Evolutionary conservation across 1,284 basidiomycete genomes (phyloP), one percentile per base, ranked within the genome.

Genomic region (Limonomyces culmigenus): DNA sequence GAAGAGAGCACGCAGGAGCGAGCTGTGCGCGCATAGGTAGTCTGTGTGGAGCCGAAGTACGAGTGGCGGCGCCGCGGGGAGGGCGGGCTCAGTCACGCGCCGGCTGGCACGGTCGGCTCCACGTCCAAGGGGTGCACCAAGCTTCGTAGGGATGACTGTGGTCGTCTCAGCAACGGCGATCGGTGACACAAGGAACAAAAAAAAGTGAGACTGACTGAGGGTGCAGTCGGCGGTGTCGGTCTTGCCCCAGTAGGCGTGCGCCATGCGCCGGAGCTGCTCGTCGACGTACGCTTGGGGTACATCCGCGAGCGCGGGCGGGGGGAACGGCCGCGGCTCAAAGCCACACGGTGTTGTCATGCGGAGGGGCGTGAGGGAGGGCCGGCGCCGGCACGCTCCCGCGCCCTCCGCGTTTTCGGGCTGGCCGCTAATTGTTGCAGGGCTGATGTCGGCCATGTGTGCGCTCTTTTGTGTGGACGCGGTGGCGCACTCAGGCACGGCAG

Each of bases 161-260:
- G 23, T 8, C 8, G 23, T 27, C 8, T 27, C 23, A 27, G 23
- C 8, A 27, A 27, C 8, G n/a, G n/a, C 8, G n/a, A 27, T 8
- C 8, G 23, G 8, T 27, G 23, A 27, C 23, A 27, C 23, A 27
- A 27, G n/a, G 8, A 27, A 27, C 8, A 27, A 27, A 8, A 27
- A 27, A 8, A 19, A 18, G 4, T 20, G 36, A 29, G 29, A 58
- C 73, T 39, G 46, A 79, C 80, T 63, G 42, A 83, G 63, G 32
- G 79, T 75, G 54, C 75, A 80, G 52, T 83, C 74, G 15, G 80
- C 65, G 1, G 73, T 76, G 45, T 79, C 72, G 42, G 67, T 63
- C 45, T 69, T 73, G 47, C 74, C 65, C 74, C 76, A 83, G 53
- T 74, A 77, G 37, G 63, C 57, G 20, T 68, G 57, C 13, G 77